Evolutionary conservation across 768 basidiomycete species (phyloP).

Genomic region (Hygrophorus russula): DNA sequence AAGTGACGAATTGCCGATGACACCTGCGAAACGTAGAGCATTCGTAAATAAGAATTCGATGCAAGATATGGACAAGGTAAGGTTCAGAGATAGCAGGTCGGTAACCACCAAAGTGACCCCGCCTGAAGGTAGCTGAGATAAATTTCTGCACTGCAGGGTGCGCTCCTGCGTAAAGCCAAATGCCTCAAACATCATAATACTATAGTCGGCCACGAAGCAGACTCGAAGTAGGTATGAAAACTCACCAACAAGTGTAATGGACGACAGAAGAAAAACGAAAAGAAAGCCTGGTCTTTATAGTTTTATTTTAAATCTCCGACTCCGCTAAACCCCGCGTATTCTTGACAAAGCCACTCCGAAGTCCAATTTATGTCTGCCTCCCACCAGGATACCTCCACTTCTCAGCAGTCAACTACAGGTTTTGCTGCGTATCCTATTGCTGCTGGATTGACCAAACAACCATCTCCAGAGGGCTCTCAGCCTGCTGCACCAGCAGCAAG

Average conservation of each 20-base stretch:
- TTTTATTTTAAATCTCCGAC: conserved; percentile 1
- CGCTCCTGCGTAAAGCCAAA: conserved; percentile 77
- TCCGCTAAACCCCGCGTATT: not conserved
- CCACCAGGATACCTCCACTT: not conserved
- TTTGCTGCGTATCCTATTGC: conserved; percentile 3
- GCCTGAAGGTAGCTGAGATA: conserved; percentile 89
- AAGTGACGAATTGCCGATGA: too few species aligned
- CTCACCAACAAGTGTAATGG: conserved; percentile 19
- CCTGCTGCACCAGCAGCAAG: not conserved
- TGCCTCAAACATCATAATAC: conserved; percentile 79
- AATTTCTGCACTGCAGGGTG: conserved; percentile 69
- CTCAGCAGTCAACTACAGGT: not conserved
- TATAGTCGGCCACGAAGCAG: conserved; percentile 1
- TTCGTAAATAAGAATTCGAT: conserved; percentile 5
- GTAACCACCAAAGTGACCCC: conserved; percentile 31
- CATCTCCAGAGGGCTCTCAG: conserved; percentile 1
- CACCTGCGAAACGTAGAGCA: not conserved
- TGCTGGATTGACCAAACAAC: conserved; percentile 3
- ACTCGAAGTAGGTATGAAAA: conserved; percentile 8
- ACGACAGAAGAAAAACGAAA: too few species aligned
- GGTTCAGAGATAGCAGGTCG: conserved; percentile 33
- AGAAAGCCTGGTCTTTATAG: conserved; percentile 3
- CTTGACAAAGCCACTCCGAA: not conserved
- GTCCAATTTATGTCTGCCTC: conserved; percentile 3
- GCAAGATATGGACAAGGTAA: conserved; percentile 1